Base-by-base conservation (phyloP, 2,329 filamentous ascomycete genomes). In the Eutypella sp. region DNA sequence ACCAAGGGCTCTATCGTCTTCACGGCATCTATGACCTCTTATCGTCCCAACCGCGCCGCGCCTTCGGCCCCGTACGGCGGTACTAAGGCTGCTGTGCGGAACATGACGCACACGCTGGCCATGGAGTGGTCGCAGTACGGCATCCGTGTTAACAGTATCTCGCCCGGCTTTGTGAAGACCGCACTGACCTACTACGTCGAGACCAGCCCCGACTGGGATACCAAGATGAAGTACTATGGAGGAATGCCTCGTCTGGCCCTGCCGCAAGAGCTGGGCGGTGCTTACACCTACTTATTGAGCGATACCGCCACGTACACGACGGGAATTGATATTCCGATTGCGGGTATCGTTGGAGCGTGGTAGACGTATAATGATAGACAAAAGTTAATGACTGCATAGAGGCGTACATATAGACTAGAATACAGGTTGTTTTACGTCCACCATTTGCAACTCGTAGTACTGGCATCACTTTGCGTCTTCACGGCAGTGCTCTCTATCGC, bases 121-220 rank as follows among this genome's bases (percentile, higher is more conserved):
- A 73, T 74, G 65, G 72, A 76, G 56, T 74, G 72, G 67, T 66
- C 68, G n/a, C 60, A 71, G 42, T 62, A 74, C 49, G 66, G 67
- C 34, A 72, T 72, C 49, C 61, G 70, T 5, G 69, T 73, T 50
- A 76, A 76, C 63, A 65, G 61, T 20, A 63, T 76, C 37, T 73
- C 69, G 0, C 72, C 72, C 0, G 72, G 62, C 56, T 67, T 67
- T 42, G 63, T 70, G 42, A 64, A 65, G 57, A 69, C 71, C 0
- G 70, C 70, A 4, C 63, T 75, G 63, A 75, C 71, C 6, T 75
- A 73, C 56, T 33, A 7, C 29, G 29, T 33, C 13, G 29, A 33
- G 11, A 11, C 13, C 11, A 7, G 11, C 11, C 29, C 29, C 5
- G 29, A 33, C 29, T 33, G 29, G 29, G 29, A n/a, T n/a, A 11